Evolutionary conservation across 1,284 basidiomycete species (phyloP).

Genomic region (Ceratobasidium sp.): DNA sequence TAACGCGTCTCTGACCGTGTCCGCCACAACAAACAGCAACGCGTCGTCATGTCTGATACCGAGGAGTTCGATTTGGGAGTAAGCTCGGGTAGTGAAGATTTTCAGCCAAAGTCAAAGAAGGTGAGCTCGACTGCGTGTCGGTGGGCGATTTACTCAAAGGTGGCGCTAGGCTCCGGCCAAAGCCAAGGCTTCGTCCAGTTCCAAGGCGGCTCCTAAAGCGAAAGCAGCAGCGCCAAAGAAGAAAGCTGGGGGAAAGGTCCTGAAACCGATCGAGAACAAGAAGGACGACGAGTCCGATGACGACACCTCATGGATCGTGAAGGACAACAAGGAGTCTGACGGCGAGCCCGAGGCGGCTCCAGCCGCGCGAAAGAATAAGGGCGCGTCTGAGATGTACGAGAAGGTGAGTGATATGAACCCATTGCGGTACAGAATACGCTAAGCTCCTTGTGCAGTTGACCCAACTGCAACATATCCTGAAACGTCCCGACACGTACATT

Average conservation of each 20-base stretch:
- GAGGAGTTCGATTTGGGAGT: slow-evolving; percentile 31
- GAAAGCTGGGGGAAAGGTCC: slow-evolving; percentile 54
- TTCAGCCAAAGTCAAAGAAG: slow-evolving; percentile 36
- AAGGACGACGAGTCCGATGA: slow-evolving; percentile 72
- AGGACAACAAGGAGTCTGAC: slow-evolving; percentile 57
- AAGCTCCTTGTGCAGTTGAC: slow-evolving; percentile 72
- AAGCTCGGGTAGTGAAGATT: slow-evolving; percentile 34
- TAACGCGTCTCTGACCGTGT: slow-evolving; percentile 33
- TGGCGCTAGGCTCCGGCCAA: slow-evolving; percentile 45
- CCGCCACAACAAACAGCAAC: slow-evolving; percentile 35
- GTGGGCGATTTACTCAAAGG: not conserved
- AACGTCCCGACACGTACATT: slow-evolving; percentile 98
- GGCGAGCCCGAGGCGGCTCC: slow-evolving; percentile 55
- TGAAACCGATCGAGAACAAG: slow-evolving; percentile 72
- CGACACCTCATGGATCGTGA: slow-evolving; percentile 56
- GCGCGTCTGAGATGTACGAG: slow-evolving; percentile 91
- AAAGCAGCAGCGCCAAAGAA: slow-evolving; percentile 62
- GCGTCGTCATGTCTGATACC: slow-evolving; percentile 36
- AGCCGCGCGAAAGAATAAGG: slow-evolving; percentile 71
- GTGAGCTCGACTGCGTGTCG: not conserved
- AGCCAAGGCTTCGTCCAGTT: slow-evolving; percentile 53
- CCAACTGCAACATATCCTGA: slow-evolving; percentile 96
- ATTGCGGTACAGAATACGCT: slow-evolving; percentile 25
- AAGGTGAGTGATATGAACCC: slow-evolving; percentile 69
- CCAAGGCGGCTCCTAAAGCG: slow-evolving; percentile 59